Evolutionary conservation across 1,139 yeast genomes (phyloP).

Genomic region (Lodderomyces theae): DNA sequence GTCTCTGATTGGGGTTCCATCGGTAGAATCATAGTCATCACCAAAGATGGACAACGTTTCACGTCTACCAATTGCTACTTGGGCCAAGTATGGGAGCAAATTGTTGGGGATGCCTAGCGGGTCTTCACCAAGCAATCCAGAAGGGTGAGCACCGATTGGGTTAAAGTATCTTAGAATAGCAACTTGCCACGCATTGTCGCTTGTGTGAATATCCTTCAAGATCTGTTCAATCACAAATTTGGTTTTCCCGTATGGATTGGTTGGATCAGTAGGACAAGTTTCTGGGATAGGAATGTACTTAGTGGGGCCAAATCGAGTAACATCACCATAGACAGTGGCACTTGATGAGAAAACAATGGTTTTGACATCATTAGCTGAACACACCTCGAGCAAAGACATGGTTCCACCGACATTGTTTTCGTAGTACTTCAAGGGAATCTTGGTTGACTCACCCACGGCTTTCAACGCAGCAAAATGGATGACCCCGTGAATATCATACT

Average conservation of each 20-base stretch:
- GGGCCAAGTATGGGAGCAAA: slow-evolving; percentile 71
- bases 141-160: slow-evolving; percentile 85
- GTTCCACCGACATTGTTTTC: slow-evolving; percentile 71
- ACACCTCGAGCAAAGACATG: slow-evolving; percentile 52
- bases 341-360: slow-evolving; percentile 75
- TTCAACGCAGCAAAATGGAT: slow-evolving; percentile 85
- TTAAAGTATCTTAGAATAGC: slow-evolving; percentile 76
- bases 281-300: slow-evolving; percentile 68
- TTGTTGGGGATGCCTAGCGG: slow-evolving; percentile 79
- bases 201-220: slow-evolving; percentile 52
- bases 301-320: slow-evolving; percentile 68
- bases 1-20: slow-evolving; percentile 82
- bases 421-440: slow-evolving; percentile 69
- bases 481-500: slow-evolving; percentile 56
- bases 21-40: slow-evolving; percentile 63
- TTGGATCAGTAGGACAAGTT: slow-evolving; percentile 71
- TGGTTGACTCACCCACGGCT: slow-evolving; percentile 80
- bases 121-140: slow-evolving; percentile 78
- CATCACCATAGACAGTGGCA: slow-evolving; percentile 86
- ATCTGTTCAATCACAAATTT: slow-evolving; percentile 65
- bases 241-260: slow-evolving; percentile 77
- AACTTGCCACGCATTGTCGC: slow-evolving; percentile 51
- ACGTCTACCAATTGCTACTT: slow-evolving; percentile 73
- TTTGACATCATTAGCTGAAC: slow-evolving; percentile 46
- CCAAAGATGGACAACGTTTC: slow-evolving; percentile 66